These are phyloP conservation scores for Fusarium brevicatenulatum DNA, from an alignment of 2,329 filamentous ascomycete species.

Conservation along the genomic window DNA sequence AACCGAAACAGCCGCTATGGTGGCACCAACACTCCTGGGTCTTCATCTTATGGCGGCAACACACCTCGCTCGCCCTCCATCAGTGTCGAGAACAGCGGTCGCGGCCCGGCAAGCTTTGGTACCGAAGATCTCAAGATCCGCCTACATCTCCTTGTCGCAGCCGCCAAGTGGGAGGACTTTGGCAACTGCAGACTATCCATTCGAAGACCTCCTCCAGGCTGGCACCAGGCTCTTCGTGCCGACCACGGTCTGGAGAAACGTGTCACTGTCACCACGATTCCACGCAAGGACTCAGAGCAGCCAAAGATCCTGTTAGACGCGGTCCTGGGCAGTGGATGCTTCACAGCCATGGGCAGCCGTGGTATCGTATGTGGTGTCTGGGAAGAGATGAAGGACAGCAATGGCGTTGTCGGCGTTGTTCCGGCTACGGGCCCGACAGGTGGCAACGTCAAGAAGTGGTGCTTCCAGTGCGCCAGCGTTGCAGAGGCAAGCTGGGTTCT, in stretches of 20 bases:
- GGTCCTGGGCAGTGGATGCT: constrained; percentile 84
- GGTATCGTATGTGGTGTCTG: constrained; percentile 92
- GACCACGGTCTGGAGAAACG: constrained; percentile 82
- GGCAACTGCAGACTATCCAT: constrained; percentile 87
- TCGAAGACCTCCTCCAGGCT: constrained; percentile 74
- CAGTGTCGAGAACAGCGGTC: constrained; percentile 62
- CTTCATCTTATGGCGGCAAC: constrained; percentile 60
- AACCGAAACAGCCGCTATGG: constrained; percentile 62
- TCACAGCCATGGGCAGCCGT: constrained; percentile 83
- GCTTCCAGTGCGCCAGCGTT: constrained; percentile 67
- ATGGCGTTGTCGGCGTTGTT: constrained; percentile 63
- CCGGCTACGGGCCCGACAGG: constrained; percentile 62
- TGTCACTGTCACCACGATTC: constrained; percentile 79
- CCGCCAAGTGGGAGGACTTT: constrained; percentile 89
- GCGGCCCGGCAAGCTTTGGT: constrained; percentile 71
- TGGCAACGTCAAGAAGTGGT: constrained; percentile 71
- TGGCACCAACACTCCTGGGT: constrained; percentile 70
- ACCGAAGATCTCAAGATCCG: constrained; percentile 80
- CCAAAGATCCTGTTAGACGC: constrained; percentile 80
- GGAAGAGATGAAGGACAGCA: constrained; percentile 76
- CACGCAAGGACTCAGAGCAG: constrained; percentile 65
- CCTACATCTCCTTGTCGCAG: constrained; percentile 80
- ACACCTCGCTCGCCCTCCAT: constrained; percentile 68
- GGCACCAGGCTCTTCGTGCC: constrained; percentile 66
- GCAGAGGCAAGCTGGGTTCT: constrained; percentile 66